A percentile compares a stretch with the other conserved stretches of the same genome.
Conservation (phyloP, 1,139 yeast genomes). For the Candida smagusa region DNA sequence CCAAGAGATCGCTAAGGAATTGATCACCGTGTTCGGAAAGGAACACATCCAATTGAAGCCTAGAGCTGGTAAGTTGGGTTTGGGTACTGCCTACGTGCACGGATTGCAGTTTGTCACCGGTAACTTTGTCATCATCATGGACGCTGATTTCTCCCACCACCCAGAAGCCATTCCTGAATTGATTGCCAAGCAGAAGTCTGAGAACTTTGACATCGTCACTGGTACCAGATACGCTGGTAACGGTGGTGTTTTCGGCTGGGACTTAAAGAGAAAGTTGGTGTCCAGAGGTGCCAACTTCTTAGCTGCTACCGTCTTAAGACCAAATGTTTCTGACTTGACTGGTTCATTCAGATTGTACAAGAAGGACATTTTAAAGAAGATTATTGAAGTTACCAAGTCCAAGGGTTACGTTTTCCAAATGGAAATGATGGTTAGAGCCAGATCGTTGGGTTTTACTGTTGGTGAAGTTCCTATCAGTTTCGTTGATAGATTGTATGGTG, state of each 20-base stretch:
- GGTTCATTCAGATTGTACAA: slow-evolving; percentile 79
- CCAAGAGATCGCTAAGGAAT: slow-evolving; percentile 66
- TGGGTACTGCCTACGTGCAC: slow-evolving; percentile 81
- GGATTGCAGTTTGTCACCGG: slow-evolving; percentile 74
- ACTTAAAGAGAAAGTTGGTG: slow-evolving; percentile 73
- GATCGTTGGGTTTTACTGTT: slow-evolving; percentile 64
- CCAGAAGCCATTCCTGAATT: slow-evolving; percentile 80
- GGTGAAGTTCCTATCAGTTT: slow-evolving; percentile 81
- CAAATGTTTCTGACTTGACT: slow-evolving; percentile 72
- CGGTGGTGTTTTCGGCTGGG: slow-evolving; percentile 88
- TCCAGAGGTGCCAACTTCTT: slow-evolving; percentile 81
- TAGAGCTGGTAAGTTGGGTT: slow-evolving; percentile 76
- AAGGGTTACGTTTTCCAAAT: slow-evolving; percentile 86
- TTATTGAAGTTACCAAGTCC: slow-evolving; percentile 67
- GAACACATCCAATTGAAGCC: slow-evolving; percentile 67
- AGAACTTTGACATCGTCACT: slow-evolving; percentile 73
- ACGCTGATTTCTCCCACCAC: slow-evolving; percentile 81
- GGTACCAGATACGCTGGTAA: slow-evolving; percentile 81
- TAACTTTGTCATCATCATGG: slow-evolving; percentile 78
- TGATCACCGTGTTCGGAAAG: slow-evolving; percentile 59
- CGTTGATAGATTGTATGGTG: slow-evolving; percentile 80
- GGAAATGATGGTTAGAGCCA: slow-evolving; percentile 88
- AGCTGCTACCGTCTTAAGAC: slow-evolving; percentile 70
- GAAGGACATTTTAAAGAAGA: slow-evolving; percentile 63
- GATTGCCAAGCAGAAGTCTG: slow-evolving; percentile 63